phyloP scores from a whole-genome alignment of 2,329 filamentous ascomycete species.

The Stromatinia cepivora region DNA sequence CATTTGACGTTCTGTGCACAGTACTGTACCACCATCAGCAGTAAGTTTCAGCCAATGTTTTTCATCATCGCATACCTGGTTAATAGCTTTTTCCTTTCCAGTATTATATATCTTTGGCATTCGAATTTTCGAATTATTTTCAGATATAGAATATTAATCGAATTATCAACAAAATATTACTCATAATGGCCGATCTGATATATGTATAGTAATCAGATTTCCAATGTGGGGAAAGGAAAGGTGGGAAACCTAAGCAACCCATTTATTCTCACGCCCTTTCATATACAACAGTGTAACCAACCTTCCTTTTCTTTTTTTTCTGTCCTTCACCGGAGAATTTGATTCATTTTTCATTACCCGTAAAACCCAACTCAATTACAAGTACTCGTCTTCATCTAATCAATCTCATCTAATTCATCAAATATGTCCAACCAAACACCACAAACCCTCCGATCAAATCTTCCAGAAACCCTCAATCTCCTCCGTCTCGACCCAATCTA shows the following conservation, averaged over 20 bases:
- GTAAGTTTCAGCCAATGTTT: too few relatives aligned
- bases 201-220: not conserved
- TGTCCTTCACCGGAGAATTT: not conserved
- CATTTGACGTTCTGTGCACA: too few relatives aligned
- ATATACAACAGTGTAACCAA: not conserved
- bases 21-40: too few relatives aligned
- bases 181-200: not conserved
- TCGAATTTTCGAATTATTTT: too few relatives aligned
- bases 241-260: not conserved
- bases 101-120: too few relatives aligned
- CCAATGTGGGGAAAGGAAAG: not conserved
- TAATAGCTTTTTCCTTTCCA: too few relatives aligned
- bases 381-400: not conserved
- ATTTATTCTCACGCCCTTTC: not conserved
- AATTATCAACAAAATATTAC: not conserved
- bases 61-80: too few relatives aligned
- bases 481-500: conserved; percentile 10
- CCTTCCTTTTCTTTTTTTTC: not conserved
- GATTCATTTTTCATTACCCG: not conserved
- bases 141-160: not conserved
- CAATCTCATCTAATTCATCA: not conserved
- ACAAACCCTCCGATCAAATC: conserved; percentile 7
- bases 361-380: not conserved
- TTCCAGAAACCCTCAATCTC: not conserved
- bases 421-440: not conserved